phyloP scores from a whole-genome alignment of 306 rosid genomes.

The Oemleria cerasiformis region DNA sequence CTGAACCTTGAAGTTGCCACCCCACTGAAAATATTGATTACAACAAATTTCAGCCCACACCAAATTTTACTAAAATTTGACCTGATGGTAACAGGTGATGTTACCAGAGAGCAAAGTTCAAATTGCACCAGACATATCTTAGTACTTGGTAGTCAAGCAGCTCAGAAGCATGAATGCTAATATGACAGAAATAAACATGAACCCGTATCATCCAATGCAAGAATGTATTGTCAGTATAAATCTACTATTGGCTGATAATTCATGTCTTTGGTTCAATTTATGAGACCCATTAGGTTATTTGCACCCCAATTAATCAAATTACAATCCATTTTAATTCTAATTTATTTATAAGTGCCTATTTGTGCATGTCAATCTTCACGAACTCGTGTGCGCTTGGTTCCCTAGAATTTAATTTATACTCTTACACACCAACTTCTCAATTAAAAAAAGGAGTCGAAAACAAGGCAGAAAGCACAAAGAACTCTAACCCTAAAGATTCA shows the following conservation, averaged over 20 bases:
- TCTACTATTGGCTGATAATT: neutral
- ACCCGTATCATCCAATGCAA: neutral
- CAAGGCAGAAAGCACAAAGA: neutral
- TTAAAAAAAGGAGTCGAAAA: neutral
- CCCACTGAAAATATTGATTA: too few species aligned
- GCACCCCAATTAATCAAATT: neutral
- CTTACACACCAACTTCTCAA: neutral
- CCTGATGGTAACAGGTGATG: too few species aligned
- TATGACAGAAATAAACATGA: too few species aligned
- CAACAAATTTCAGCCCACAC: too few species aligned
- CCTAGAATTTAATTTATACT: neutral
- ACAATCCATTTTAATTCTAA: neutral
- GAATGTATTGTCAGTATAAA: neutral
- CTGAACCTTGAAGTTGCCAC: neutral
- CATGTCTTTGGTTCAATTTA: neutral
- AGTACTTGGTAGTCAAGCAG: too few species aligned
- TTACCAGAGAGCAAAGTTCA: too few species aligned
- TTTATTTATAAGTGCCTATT: neutral
- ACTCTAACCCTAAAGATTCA: constrained; percentile 20
- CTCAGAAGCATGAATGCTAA: too few species aligned
- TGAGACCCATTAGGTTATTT: neutral
- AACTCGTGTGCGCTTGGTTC: neutral
- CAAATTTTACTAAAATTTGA: too few species aligned
- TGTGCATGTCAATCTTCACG: neutral
- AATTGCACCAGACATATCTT: too few species aligned